Percentiles rank a stretch among this genome's conserved stretches.
Conservation (phyloP, 179 eudicot genomes). For the Carnegiea gigantea region DNA sequence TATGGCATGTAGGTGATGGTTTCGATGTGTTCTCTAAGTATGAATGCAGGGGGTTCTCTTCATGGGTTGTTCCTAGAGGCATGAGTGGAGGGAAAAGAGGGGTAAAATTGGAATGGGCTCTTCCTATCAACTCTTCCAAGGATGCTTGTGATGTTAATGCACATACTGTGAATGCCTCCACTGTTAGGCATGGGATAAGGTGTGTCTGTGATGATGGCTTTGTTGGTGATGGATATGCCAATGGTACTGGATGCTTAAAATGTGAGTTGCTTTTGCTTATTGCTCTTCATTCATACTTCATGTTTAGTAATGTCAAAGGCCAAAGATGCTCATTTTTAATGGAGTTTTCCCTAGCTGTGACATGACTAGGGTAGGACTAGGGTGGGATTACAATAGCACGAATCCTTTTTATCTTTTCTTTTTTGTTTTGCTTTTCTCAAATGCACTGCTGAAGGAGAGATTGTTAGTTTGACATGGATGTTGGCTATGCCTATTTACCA, state of each 20-base stretch:
- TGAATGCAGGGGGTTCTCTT: constrained; percentile 79
- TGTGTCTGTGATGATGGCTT: constrained; percentile 70
- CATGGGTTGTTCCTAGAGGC: constrained; percentile 59
- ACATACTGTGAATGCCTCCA: constrained; percentile 47
- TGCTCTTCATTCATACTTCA: too few relatives aligned
- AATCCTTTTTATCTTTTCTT: not conserved
- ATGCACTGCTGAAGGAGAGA: not conserved
- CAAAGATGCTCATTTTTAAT: not conserved
- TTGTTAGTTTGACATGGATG: not conserved
- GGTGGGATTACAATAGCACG: not conserved
- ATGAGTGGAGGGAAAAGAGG: constrained; percentile 46
- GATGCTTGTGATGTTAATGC: constrained; percentile 56
- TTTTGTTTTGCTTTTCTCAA: not conserved
- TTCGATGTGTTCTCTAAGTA: constrained; percentile 52
- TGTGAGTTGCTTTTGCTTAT: constrained; percentile 39
- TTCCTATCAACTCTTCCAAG: constrained; percentile 42
- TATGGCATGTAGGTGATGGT: constrained; percentile 49
- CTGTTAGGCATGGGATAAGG: constrained; percentile 58
- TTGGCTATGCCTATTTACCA: not conserved
- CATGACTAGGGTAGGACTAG: not conserved
- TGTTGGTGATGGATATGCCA: constrained; percentile 64
- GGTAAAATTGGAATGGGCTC: constrained; percentile 76
- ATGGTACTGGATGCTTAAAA: constrained; percentile 63
- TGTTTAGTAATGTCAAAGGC: not conserved
- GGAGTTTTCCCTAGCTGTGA: not conserved